Evolutionary conservation across 2,329 filamentous ascomycete genomes (phyloP).

Genomic region (Trichophyton verrucosum): DNA sequence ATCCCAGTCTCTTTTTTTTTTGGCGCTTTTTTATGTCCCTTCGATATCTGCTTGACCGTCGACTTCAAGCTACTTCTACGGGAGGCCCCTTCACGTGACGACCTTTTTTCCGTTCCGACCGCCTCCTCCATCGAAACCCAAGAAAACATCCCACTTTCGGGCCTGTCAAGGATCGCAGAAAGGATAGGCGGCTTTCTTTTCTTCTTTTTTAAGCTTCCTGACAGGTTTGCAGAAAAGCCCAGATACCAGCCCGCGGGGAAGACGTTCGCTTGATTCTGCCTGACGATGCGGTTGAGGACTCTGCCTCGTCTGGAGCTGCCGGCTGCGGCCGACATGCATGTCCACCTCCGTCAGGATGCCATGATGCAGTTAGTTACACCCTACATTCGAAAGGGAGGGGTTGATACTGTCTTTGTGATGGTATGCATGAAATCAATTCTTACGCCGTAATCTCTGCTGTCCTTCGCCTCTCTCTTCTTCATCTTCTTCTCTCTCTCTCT

Average conservation of each 20-base stretch:
- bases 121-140: neutral
- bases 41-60: too few species aligned
- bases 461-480: neutral
- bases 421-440: slow-evolving; percentile 18
- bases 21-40: too few species aligned
- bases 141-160: neutral
- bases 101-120: neutral
- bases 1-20: too few species aligned
- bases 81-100: too few species aligned
- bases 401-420: slow-evolving; percentile 50
- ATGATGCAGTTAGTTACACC: slow-evolving; percentile 48
- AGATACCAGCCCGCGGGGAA: neutral
- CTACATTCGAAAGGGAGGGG: slow-evolving; percentile 48
- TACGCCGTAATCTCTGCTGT: neutral
- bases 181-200: neutral
- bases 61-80: too few species aligned
- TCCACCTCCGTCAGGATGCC: slow-evolving; percentile 57
- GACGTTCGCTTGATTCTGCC: neutral
- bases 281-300: slow-evolving; percentile 10
- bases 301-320: slow-evolving; percentile 9
- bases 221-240: neutral
- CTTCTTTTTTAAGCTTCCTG: neutral
- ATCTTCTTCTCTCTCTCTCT: too few species aligned
- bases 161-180: neutral
- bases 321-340: slow-evolving; percentile 21